Conservation (phyloP, 1,139 yeast species). For the Magnusiomyces suaveolens region DNA sequence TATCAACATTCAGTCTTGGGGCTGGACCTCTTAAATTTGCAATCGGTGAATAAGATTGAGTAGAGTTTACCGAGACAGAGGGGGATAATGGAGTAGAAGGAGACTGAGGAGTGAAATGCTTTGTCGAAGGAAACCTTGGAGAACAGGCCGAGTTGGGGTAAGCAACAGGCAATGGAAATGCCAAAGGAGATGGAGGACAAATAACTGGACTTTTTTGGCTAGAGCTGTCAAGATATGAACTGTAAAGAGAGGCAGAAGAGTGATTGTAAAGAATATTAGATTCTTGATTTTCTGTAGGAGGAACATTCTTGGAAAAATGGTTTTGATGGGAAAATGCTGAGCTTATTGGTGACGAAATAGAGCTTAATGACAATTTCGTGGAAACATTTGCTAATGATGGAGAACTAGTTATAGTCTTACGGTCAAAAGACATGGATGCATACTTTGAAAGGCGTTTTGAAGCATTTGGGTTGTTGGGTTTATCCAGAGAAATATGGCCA, state of each 20-base stretch:
- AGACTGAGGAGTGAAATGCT: neutral
- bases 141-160: neutral
- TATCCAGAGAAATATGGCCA: neutral
- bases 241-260: too few relatives aligned
- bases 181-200: neutral
- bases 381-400: neutral
- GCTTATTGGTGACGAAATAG: neutral
- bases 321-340: neutral
- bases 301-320: neutral
- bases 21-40: neutral
- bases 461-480: too few relatives aligned
- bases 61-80: neutral
- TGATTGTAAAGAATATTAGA: neutral
- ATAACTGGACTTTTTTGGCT: neutral
- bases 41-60: neutral
- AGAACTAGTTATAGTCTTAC: neutral
- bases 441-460: neutral
- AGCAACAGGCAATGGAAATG: neutral
- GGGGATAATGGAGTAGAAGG: neutral
- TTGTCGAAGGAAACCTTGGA: neutral
- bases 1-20: neutral
- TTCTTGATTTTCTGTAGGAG: neutral
- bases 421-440: constrained; percentile 1
- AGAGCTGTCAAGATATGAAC: too few relatives aligned
- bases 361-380: neutral